Conservation (phyloP, 257 asterid species). For the Scutellaria barbata region DNA sequence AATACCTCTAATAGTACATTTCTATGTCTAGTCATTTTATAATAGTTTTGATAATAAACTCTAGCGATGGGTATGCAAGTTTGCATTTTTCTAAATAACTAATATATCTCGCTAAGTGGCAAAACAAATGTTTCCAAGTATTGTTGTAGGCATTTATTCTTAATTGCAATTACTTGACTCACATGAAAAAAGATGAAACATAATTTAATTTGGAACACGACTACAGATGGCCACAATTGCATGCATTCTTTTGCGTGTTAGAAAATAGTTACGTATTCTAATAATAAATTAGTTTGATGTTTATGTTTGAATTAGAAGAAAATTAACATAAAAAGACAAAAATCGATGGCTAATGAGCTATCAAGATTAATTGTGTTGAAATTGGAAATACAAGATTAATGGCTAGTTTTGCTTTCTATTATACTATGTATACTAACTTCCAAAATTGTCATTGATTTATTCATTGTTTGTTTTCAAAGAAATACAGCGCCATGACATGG, state of each 20-base stretch:
- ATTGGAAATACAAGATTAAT: background rate
- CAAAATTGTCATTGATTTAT: background rate
- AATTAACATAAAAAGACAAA: background rate
- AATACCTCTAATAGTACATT: too few species aligned
- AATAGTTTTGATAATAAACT: too few species aligned
- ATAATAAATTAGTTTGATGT: background rate
- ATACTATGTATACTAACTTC: background rate
- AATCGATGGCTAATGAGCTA: conserved; percentile 22
- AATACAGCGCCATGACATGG: conserved; percentile 11
- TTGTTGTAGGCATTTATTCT: too few species aligned
- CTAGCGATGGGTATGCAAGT: too few species aligned
- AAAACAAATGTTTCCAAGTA: too few species aligned
- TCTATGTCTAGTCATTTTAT: too few species aligned
- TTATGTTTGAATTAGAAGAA: conserved; percentile 23
- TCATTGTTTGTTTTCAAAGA: conserved; percentile 24
- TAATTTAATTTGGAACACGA: too few species aligned
- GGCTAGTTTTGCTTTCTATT: background rate
- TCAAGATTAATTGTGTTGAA: conserved; percentile 2
- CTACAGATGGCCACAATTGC: too few species aligned
- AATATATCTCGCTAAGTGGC: too few species aligned
- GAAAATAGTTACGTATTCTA: background rate
- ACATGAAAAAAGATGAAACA: too few species aligned
- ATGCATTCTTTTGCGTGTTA: conserved; percentile 12
- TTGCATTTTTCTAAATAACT: too few species aligned
- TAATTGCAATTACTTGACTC: too few species aligned